Percentiles rank a stretch among this genome's conserved stretches.
These are phyloP conservation scores for Venturia carpophila DNA, from an alignment of 2,329 filamentous ascomycete genomes.

Conservation along the genomic window DNA sequence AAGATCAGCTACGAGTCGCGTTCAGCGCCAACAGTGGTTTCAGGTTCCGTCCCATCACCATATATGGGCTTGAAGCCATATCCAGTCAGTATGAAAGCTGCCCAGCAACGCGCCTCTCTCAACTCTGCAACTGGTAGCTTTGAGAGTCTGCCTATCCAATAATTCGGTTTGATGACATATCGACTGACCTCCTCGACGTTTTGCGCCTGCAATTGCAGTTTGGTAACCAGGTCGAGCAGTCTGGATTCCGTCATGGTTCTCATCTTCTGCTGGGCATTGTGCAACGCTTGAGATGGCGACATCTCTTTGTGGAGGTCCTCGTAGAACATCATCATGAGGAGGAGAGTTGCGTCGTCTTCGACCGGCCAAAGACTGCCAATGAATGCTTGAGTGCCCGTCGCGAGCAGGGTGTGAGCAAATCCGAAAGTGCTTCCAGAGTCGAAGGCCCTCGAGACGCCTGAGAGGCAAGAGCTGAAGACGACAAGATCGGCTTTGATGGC, in stretches of 20 bases:
- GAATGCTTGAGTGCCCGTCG: slow-evolving; percentile 19
- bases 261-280: slow-evolving; percentile 21
- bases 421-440: slow-evolving; percentile 20
- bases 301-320: slow-evolving; percentile 17
- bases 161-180: slow-evolving; percentile 17
- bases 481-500: slow-evolving; percentile 20
- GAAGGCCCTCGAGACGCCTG: slow-evolving; percentile 19
- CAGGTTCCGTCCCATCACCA: background rate
- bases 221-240: slow-evolving; percentile 15
- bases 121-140: slow-evolving; percentile 17
- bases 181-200: slow-evolving; percentile 5
- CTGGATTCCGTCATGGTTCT: slow-evolving; percentile 16
- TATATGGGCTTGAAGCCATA: slow-evolving; percentile 17
- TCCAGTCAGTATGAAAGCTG: slow-evolving; percentile 20
- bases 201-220: slow-evolving; percentile 12
- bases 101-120: slow-evolving; percentile 20
- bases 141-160: slow-evolving; percentile 18
- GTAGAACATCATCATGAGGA: slow-evolving; percentile 21
- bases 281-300: slow-evolving; percentile 18
- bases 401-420: slow-evolving; percentile 20
- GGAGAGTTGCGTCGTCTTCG: slow-evolving; percentile 19
- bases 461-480: slow-evolving; percentile 21
- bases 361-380: slow-evolving; percentile 21
- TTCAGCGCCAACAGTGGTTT: background rate
- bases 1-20: background rate